Base-by-base conservation (phyloP, 2,329 filamentous ascomycete species). In the Anisogramma anomala region DNA sequence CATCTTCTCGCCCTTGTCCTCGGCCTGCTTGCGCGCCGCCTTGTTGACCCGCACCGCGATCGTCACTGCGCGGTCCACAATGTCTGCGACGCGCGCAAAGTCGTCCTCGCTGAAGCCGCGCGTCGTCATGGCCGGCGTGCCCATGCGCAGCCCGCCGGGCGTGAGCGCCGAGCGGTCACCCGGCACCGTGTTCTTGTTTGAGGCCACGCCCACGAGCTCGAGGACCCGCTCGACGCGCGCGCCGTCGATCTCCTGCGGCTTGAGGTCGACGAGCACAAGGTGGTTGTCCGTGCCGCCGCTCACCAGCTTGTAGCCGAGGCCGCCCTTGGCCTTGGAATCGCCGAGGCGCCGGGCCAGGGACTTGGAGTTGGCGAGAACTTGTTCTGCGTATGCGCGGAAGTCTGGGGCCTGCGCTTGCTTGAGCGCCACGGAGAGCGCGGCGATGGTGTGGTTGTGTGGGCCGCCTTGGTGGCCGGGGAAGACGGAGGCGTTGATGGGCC, bases 371-470 rank as follows among this genome's bases (percentile, higher is more conserved):
- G 81, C 74, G 45, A 96, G 72, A 41, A 96, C 88, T 57, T 85
- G 81, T 55, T 84, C 71, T 65, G 98, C 91, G 67, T 98, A 98
- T 41, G 83, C 73, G 60, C 82, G 84, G 72, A 98, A 98, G 58
- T 94, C 88, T 36, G 82, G 77, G 5, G 79, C 79, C 58, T 88
- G 85, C 3, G 86, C 86, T 65, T 98, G 91, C 68, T 94, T 93
- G 45, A 98, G 73, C 10, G 91, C 91, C 36, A 98, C 91, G 15
- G 91, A 79, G 20, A 98, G 72, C 33, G 91, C 91, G 26, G 91
- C 93, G 61, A 98, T 98, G 53, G 91, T 98, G 71, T 98, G 91
- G 69, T 98, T 98, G 68, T 98, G 91, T 40, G 91, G 91, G 18
- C 91, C 91, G 59, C 91, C 91, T 63, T 98, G 91, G 65, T 98